Percentiles rank a stretch among this genome's conserved stretches.
Evolutionary conservation across 2,329 filamentous ascomycete species (phyloP).

Genomic region (Byssoonygena ceratinophila): DNA sequence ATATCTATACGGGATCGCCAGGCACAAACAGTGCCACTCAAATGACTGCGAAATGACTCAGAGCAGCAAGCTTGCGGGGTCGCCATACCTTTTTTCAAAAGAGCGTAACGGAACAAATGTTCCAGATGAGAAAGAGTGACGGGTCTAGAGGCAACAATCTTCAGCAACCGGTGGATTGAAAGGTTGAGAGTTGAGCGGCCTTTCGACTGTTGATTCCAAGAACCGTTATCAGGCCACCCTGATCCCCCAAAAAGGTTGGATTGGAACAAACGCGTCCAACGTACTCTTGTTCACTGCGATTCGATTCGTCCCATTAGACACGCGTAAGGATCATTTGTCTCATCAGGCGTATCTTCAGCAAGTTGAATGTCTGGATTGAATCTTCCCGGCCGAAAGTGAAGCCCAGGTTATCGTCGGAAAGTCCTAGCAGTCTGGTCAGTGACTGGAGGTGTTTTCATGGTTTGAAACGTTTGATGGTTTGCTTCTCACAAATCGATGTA

Average conservation of each 20-base stretch:
- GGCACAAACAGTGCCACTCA: not conserved
- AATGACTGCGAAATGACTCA: not conserved
- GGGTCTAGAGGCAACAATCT: not conserved
- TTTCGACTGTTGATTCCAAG: slow-evolving; percentile 4
- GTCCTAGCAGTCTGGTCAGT: not conserved
- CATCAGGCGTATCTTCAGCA: slow-evolving; percentile 10
- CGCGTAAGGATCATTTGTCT: slow-evolving; percentile 11
- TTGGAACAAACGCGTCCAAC: not conserved
- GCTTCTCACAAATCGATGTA: slow-evolving; percentile 1
- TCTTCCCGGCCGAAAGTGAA: not conserved
- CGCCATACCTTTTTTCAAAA: slow-evolving; percentile 12
- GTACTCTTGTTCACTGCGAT: slow-evolving; percentile 8
- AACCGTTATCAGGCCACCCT: slow-evolving; percentile 1
- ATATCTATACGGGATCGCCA: not conserved
- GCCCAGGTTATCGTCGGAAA: slow-evolving; percentile 1
- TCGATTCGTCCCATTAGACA: slow-evolving; percentile 12
- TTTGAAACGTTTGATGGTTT: not conserved
- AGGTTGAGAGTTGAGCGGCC: not conserved
- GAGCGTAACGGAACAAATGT: slow-evolving; percentile 16
- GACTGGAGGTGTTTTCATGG: not conserved
- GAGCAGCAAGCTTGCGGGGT: slow-evolving; percentile 1
- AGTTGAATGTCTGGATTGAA: not conserved
- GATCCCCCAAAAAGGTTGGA: not conserved
- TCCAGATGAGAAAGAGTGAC: slow-evolving; percentile 11
- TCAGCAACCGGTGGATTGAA: not conserved